These are phyloP conservation scores for Fistulifera solaris DNA, from an alignment of 108 stramenopile genomes.

Conservation along the genomic window DNA sequence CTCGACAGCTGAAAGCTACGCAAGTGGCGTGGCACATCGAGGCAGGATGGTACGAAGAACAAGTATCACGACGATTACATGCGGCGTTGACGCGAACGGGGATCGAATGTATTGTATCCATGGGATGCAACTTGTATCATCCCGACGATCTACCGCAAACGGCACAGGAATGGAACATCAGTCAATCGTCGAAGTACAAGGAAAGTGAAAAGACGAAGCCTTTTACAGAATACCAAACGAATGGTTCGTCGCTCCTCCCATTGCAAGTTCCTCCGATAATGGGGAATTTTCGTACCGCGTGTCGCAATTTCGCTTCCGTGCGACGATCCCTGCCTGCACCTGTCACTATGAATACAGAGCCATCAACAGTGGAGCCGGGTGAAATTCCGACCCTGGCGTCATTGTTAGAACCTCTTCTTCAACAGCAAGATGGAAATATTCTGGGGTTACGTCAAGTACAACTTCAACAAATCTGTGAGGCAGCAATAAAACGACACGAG, in stretches of 20 bases:
- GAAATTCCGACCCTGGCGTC: conserved; percentile 33
- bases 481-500: neutral
- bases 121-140: conserved; percentile 37
- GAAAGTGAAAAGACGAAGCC: too few species aligned
- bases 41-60: conserved; percentile 41
- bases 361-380: conserved; percentile 15
- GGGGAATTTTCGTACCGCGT: conserved; percentile 48
- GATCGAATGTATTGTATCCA: conserved; percentile 14
- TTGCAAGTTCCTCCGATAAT: conserved; percentile 52
- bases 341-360: conserved; percentile 5
- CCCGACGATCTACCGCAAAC: conserved; percentile 44
- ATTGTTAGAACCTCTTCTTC: conserved; percentile 18
- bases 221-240: too few species aligned
- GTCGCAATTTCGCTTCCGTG: conserved; percentile 26
- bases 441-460: conserved; percentile 6
- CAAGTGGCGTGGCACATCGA: conserved; percentile 49
- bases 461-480: neutral
- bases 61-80: neutral
- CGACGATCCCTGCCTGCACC: conserved; percentile 20
- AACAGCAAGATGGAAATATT: neutral
- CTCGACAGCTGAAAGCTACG: conserved; percentile 16
- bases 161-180: conserved; percentile 32
- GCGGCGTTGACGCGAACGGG: conserved; percentile 2
- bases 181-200: conserved; percentile 16
- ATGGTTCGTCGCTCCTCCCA: too few species aligned